Base-by-base conservation (phyloP, 768 basidiomycete species). In the Porphyrellus cyaneotinctus region DNA sequence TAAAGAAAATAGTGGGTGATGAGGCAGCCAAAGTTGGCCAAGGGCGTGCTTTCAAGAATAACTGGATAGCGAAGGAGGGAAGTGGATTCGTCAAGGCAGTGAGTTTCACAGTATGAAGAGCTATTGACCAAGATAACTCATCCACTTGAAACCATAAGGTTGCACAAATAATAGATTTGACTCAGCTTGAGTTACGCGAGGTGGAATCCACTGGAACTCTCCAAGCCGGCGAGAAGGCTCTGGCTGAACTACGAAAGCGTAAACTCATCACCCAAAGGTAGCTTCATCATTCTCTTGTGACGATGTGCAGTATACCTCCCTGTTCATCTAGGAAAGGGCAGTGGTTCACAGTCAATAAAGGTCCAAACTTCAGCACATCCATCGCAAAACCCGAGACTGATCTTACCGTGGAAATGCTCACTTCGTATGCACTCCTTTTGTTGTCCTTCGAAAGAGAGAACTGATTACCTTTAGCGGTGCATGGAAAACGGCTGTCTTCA, bases 381-480 rank as follows among this genome's bases (percentile, higher is more conserved):
- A 88, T 87, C 6, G 84, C 87, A 39, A 97, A 97, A 73, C 89
- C 85, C 7, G 95, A 98, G 71, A 97, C 97, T 13, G 97, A 98
- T 74, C 74, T 99, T 50, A 98, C 97, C 0, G 89, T 82, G 7
- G 97, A 99, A 52, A 95, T 98, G 89, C 74, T 99, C 22, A 78
- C 84, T 48, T 91, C 90, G 95, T 97, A 63, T 39, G 89, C 22
- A 18, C 30, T 35, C 31, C 0, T 55, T 36, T 33, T 39, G 4
- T 9, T 32, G 32, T 37, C 1, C 9, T 39, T 49, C 41, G 18
- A 4, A 23, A 42, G 35, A 28, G 11, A 32, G 23, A 6, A 26
- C 54, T 57, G 51, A 59, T 47, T 26, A 22, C 33, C 15, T 18
- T 6, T 62, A 98, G 95, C 35, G 97, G 95, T 8, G 75, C 90